Evolutionary conservation across 2,329 filamentous ascomycete species (phyloP).

Genomic region (Bipolaris zeicola): DNA sequence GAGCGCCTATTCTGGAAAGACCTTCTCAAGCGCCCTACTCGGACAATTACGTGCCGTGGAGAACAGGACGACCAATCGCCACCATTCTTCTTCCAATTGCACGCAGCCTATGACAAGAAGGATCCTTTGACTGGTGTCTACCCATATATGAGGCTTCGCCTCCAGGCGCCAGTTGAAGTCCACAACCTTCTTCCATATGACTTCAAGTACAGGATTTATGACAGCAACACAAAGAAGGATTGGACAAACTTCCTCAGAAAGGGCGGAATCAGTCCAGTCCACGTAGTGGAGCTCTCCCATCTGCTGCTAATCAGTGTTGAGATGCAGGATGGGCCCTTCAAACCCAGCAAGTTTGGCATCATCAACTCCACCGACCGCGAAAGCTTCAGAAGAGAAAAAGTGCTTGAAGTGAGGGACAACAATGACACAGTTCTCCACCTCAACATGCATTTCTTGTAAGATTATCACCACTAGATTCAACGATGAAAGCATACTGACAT

Average conservation of each 20-base stretch:
- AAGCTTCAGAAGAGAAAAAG: constrained; percentile 85
- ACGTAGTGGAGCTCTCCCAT: constrained; percentile 95
- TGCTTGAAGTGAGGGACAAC: constrained; percentile 80
- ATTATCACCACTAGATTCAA: neutral
- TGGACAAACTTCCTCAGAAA: constrained; percentile 99
- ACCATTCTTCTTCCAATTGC: constrained; percentile 96
- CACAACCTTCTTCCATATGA: constrained; percentile 96
- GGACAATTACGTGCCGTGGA: constrained; percentile 85
- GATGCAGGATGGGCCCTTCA: constrained; percentile 95
- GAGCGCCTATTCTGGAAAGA: constrained; percentile 94
- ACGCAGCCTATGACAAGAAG: constrained; percentile 80
- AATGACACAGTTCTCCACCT: constrained; percentile 79
- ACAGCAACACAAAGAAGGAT: constrained; percentile 97
- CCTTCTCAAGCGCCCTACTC: constrained; percentile 79
- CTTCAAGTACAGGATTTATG: constrained; percentile 99
- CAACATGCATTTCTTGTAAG: constrained; percentile 84
- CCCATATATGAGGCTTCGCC: constrained; percentile 90
- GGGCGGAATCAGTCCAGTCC: constrained; percentile 94
- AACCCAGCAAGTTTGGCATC: constrained; percentile 93
- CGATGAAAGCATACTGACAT: constrained; percentile 17
- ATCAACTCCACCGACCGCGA: constrained; percentile 89
- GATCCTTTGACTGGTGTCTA: constrained; percentile 85
- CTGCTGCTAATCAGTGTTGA: constrained; percentile 90
- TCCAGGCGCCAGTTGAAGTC: constrained; percentile 90
- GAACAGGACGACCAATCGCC: constrained; percentile 77